These are phyloP conservation scores for Talaromyces amestolkiae DNA, from an alignment of 2,329 filamentous ascomycete species.

Conservation along the genomic window DNA sequence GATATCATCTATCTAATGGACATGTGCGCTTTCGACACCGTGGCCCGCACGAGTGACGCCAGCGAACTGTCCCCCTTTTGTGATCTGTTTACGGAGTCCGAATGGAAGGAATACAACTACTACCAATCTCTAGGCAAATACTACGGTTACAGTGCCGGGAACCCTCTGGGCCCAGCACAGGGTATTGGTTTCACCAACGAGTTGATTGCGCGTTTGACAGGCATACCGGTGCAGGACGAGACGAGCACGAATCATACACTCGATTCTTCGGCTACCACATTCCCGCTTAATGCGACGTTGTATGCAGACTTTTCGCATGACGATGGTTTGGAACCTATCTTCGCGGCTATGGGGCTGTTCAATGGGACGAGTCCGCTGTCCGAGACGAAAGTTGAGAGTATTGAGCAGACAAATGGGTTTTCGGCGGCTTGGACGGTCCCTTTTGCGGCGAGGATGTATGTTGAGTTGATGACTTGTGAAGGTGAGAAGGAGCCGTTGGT, in stretches of 20 bases:
- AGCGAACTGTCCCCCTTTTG: constrained; percentile 70
- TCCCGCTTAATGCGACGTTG: constrained; percentile 65
- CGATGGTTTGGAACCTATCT: constrained; percentile 76
- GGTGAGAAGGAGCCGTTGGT: constrained; percentile 63
- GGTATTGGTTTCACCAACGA: constrained; percentile 87
- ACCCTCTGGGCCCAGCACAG: constrained; percentile 75
- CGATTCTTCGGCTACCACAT: constrained; percentile 64
- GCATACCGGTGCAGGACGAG: constrained; percentile 60
- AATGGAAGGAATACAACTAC: constrained; percentile 81
- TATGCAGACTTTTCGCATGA: constrained; percentile 94
- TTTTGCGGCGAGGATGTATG: constrained; percentile 75
- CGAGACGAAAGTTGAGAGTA: constrained; percentile 48
- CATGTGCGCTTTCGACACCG: constrained; percentile 78
- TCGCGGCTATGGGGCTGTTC: constrained; percentile 75
- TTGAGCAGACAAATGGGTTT: constrained; percentile 62
- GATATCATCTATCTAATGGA: constrained; percentile 78
- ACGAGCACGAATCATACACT: constrained; percentile 77
- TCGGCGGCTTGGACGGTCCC: constrained; percentile 79
- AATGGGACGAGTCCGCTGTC: constrained; percentile 61
- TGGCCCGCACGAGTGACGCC: constrained; percentile 51
- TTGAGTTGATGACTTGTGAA: constrained; percentile 78
- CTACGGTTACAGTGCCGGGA: constrained; percentile 76
- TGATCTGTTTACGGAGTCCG: constrained; percentile 66
- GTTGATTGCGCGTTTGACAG: constrained; percentile 74
- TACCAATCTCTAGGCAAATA: constrained; percentile 76